Base-by-base conservation (phyloP, 2,329 filamentous ascomycete species). In the Exophiala oligosperma region DNA sequence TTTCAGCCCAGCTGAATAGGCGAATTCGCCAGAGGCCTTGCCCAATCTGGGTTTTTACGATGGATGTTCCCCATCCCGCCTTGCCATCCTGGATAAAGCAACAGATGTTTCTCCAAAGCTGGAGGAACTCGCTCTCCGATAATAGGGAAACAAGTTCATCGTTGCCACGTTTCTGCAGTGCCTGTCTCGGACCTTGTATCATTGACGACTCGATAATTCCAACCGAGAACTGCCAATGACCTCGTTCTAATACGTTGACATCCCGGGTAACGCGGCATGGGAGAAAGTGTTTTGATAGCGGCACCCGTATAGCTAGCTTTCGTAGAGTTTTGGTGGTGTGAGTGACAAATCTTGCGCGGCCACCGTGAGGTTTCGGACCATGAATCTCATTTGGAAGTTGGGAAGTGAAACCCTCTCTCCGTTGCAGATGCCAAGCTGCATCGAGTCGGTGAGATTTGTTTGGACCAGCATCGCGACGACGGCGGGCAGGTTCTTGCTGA, bases 1-100 rank as follows among this genome's bases (percentile, higher is more conserved):
- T 76, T 61, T 87, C 82, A 0, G 89, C 92, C 87, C 90, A 96
- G 68, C 90, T 90, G 69, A 89, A 94, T 1, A 93, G 71, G 35
- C 85, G 81, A 1, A 95, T 70, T 1, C 64, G 71, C 56, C 59
- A 61, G 32, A 51, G 35, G 41, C 43, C 53, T 32, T 47, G 57
- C 32, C 64, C 62, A 38, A 72, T 71, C 7, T 72, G 62, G 21
- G 72, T 64, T 47, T 55, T 63, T 2, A 56, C 49, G 61, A 76
- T 75, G 72, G 76, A 75, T 1, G 77, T 75, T 0, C 76, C 76
- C 75, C 76, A 79, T 1, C 77, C 77, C 0, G 76, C 76, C 12
- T 73, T 70, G 0, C 74, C 73, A 28, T 73, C 69, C 14, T 66
- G 67, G 4, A 80, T 67, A 51, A 77, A 74, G 1, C 71, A 66